These are phyloP conservation scores for Phoma sp. DNA, from an alignment of 2,329 filamentous ascomycete species.

Conservation along the genomic window DNA sequence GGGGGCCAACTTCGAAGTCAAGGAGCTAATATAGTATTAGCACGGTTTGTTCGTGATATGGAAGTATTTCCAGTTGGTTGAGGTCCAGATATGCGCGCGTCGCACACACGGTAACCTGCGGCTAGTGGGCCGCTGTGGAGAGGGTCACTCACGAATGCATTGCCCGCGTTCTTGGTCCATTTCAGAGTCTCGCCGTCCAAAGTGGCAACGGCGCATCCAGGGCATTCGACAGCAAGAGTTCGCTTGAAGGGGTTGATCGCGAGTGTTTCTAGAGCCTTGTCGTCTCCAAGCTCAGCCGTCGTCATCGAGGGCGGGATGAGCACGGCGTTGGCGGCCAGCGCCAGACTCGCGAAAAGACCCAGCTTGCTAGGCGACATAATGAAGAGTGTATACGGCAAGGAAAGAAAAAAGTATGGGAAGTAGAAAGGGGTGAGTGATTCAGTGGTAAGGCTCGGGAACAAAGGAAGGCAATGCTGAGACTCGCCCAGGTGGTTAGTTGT, in stretches of 20 bases:
- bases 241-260: conserved; percentile 43
- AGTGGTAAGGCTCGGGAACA: conserved; percentile 19
- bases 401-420: conserved; percentile 18
- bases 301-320: conserved; percentile 43
- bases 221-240: conserved; percentile 43
- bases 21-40: conserved; percentile 41
- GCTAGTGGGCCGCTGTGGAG: conserved; percentile 1
- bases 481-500: conserved; percentile 18
- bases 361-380: conserved; percentile 42
- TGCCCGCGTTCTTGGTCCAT: conserved; percentile 43
- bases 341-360: conserved; percentile 43
- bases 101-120: not conserved
- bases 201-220: conserved; percentile 41
- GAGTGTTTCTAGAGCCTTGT: conserved; percentile 39
- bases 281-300: conserved; percentile 38
- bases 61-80: not conserved
- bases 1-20: conserved; percentile 45
- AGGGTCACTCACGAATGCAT: conserved; percentile 41
- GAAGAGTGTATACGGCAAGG: conserved; percentile 20
- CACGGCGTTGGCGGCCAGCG: conserved; percentile 46
- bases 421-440: conserved; percentile 18
- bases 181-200: conserved; percentile 27
- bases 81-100: not conserved
- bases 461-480: conserved; percentile 17
- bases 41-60: not conserved